Evolutionary conservation across 441 rosid species (phyloP), one percentile per base, ranked within the genome.

Genomic region (Metrosideros polymorpha): DNA sequence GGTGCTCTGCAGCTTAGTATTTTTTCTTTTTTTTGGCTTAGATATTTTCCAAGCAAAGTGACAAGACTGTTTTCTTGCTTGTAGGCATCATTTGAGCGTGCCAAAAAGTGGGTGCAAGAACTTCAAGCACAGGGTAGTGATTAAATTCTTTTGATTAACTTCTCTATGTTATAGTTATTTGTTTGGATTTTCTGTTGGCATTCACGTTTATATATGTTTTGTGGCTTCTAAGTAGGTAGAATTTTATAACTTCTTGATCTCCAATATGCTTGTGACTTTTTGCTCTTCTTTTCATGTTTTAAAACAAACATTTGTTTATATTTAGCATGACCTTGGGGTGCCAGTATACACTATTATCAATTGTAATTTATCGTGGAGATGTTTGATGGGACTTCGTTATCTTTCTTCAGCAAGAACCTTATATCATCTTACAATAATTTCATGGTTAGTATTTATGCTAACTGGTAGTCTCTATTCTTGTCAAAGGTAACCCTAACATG

Each of bases 101-200:
- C 99, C 6, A 95, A 95, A 89, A 96, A 96, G 91, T 98, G 99
- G 99, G 98, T 95, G 84, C 98, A 95, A 91, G 98, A 96, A 91
- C 98, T 98, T 87, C 98, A 92, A 85, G 92, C 97, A 88, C 99
- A 98, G 93, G 99, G 99, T 98, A 93, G 53, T 90, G 39, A 49
- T 19, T 54, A 18, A n/a, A 19, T 82, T 45, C 19, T 19, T 50
- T 49, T 17, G 54, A n/a, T 18, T 51, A 50, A 42, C 19, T n/a
- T 61, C 83, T 79, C 51, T 22, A 18, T 63, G 49, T 59, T 42
- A 47, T 51, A 49, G 42, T 61, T 49, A 45, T 45, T 4, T 55
- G 45, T 45, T 50, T 54, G 12, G 56, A 4, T 55, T 35, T 79
- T 61, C 27, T 24, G 8, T 66, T 75, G 50, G 35, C 85, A 63